Base-by-base conservation (phyloP, 257 asterid genomes). In the Solanum pennellii region DNA sequence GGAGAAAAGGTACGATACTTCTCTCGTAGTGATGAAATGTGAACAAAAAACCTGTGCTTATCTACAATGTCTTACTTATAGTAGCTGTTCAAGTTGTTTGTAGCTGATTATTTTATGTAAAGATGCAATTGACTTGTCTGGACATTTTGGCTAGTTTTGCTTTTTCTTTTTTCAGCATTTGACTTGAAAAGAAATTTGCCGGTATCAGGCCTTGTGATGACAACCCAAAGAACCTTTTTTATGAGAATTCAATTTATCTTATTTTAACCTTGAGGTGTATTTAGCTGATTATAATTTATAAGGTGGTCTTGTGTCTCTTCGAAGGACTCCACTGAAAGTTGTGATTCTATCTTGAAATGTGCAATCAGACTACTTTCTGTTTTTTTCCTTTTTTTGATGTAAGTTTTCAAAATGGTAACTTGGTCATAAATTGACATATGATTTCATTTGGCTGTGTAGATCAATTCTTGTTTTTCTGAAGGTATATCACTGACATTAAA, bases 1-100 rank as follows among this genome's bases (percentile, higher is more conserved):
- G 99, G 99, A 10, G 98, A 95, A 88, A 97, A 96, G 98, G 99
- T 95, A 89, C 14, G 44, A 31, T 82, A 74, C 41, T 84, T 77
- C 31, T 89, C 83, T 86, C 83, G 31, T 39, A 11, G 56, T 45
- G 68, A 80, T 80, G 44, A 25, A 77, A 47, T 9, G 15, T 18
- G 42, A 27, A 47, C 9, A 9, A 80, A 14, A 80, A 16, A 8
- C 41, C 2, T 47, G 68, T 80, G 42, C 66, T 79, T 16, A 45
- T 45, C 66, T 9, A 27, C 29, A 80, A 12, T 47, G 84, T 47
- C 84, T 27, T 79, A 3, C 84, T 27, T 45, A 79, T 25, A 45
- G 41, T 79, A 79, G 66, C 84, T 45, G 47, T 79, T 5, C 9
- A 3, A 80, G 66, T 80, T 80, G 44, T 1, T 44, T 45, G 84